Evolutionary conservation across 2,329 filamentous ascomycete species (phyloP), one percentile per base, ranked within the genome.

Genomic region (Fusarium beomiforme): DNA sequence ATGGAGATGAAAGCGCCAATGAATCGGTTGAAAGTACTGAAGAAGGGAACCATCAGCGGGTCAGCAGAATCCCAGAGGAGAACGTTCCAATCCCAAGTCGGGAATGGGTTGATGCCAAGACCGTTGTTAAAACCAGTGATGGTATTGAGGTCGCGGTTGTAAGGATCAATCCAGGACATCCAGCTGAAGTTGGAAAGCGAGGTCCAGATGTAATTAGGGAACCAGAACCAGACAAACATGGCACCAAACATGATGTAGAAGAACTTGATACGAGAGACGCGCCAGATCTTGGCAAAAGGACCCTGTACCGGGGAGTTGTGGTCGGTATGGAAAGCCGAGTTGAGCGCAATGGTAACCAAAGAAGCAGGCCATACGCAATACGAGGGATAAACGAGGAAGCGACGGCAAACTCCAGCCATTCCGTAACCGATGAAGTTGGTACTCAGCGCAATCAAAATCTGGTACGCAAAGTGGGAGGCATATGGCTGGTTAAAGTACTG

Each of bases 381-480:
- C 2, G 86, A 82, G 1, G 87, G 87, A 63, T 87, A 87, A 21
- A 89, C 87, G 34, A 89, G 80, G 78, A 88, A 88, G 8, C 85
- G 82, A 12, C 86, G 83, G 33, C 81, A 83, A 12, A 88, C 74
- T 33, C 88, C 88, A n/a, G 88, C 87, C 71, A 89, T 82, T 29
- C 87, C 88, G 68, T 88, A 89, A n/a, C 88, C 87, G 51, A 89
- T 86, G 53, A 88, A 86, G 76, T 89, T 88, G 33, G 87, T 89
- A 31, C 83, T 84, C 17, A 89, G 76, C 3, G 83, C 85, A 34
- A 89, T 84, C 37, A 88, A 76, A n/a, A 89, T 83, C 78, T 88
- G 86, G 75, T 88, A 89, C 19, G 79, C 81, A 55, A 87, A 85
- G 57, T 83, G 82, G 16, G 83, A 84, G 23, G 86, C 86, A 64